Evolutionary conservation across 805 yeast species (phyloP), one percentile per base, ranked within the genome.

Genomic region (Teunomyces stri): DNA sequence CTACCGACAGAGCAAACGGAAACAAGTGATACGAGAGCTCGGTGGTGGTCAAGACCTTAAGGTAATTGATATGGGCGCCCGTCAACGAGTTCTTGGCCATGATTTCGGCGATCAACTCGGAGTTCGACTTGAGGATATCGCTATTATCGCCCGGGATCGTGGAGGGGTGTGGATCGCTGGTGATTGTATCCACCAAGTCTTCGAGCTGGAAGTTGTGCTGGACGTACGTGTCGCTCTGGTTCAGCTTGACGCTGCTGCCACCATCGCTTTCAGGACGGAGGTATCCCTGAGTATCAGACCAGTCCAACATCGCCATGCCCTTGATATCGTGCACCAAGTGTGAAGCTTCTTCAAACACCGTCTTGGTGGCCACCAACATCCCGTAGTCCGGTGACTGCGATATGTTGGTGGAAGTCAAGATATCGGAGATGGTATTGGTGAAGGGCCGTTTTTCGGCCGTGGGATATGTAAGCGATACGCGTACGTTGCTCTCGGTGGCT

Each of bases 1-100:
- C 73, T 10, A 66, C 56, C 42, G 65, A 61, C 13, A 64, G 53
- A 1, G 74, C 72, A 56, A 68, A 69, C 6, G 76, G 76, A 48
- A 65, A 69, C 16, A 71, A 43, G 38, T 61, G 65, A 48, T 47
- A 64, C 34, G 66, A 58, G n/a, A 68, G 49, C n/a, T 59, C 60
- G 6, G 70, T 60, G 35, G 52, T 52, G 13, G 66, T 58, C 33
- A 70, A 56, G 11, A 58, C 50, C 34, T 62, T 58, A 33, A 71
- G 53, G 49, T 70, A 71, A n/a, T 55, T 51, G 21, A 56, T 52
- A 57, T 70, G 71, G 6, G 66, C 64, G 3, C 58, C 67, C 7
- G 49, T 46, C 22, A 69, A 55, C 21, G 56, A 51, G 48, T 65
- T 56, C 27, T 61, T 55, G 5, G 27, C 44, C 16, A 66, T 55